A percentile compares a stretch with the other conserved stretches of the same genome.
These are phyloP conservation scores for Talaromyces marneffei DNA, from an alignment of 2,329 filamentous ascomycete species.

Conservation along the genomic window DNA sequence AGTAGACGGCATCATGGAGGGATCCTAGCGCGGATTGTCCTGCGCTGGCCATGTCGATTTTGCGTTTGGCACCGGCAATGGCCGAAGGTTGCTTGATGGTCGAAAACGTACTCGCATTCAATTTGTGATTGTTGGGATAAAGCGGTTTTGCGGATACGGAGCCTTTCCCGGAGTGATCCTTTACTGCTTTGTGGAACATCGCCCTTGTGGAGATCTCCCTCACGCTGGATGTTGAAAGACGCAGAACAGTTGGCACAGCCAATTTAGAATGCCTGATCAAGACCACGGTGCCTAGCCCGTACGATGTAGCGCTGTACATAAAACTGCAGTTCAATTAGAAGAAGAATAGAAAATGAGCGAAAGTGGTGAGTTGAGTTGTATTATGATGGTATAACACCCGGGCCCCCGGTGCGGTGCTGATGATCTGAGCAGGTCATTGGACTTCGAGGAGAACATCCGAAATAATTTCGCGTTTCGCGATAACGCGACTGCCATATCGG, in stretches of 20 bases:
- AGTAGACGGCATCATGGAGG: conserved; percentile 51
- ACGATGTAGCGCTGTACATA: conserved; percentile 13
- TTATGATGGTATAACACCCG: not conserved
- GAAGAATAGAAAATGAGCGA: conserved; percentile 24
- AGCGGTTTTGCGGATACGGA: conserved; percentile 24
- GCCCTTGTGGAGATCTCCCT: conserved; percentile 4
- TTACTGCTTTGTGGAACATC: conserved; percentile 41
- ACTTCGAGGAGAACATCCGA: not conserved
- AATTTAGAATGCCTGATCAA: conserved; percentile 20
- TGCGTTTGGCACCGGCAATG: conserved; percentile 33
- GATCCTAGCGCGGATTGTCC: conserved; percentile 33
- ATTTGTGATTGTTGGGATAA: conserved; percentile 26
- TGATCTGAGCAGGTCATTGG: not conserved
- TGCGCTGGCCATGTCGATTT: conserved; percentile 30
- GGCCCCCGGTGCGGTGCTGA: not conserved
- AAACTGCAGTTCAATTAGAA: conserved; percentile 7
- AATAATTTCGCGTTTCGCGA: conserved; percentile 13
- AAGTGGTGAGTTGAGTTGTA: not conserved
- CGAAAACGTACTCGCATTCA: conserved; percentile 21
- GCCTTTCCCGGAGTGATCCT: conserved; percentile 29
- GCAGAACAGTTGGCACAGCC: conserved; percentile 20
- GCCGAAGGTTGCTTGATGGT: conserved; percentile 18
- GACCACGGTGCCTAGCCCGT: conserved; percentile 17
- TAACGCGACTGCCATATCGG: conserved; percentile 3
- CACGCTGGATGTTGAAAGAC: conserved; percentile 23